These are phyloP conservation scores for Metarhizium brunneum DNA, from an alignment of 2,329 filamentous ascomycete species.

Conservation along the genomic window DNA sequence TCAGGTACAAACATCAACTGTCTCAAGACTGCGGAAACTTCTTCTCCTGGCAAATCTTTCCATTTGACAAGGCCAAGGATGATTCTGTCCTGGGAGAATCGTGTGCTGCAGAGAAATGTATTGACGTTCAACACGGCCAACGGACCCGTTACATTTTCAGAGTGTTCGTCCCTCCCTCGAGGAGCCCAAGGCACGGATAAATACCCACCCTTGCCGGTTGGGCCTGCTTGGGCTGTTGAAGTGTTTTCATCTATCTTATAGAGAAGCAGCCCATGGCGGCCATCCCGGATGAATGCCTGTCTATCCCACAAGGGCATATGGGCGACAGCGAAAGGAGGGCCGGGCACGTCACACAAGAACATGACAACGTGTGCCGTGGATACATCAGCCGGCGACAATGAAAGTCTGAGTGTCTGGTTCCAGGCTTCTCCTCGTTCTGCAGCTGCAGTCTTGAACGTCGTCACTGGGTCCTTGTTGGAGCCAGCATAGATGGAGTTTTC, in stretches of 20 bases:
- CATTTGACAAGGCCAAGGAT: slow-evolving; percentile 79
- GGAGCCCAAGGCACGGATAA: slow-evolving; percentile 73
- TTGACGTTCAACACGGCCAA: slow-evolving; percentile 71
- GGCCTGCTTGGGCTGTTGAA: slow-evolving; percentile 52
- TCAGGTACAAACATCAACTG: slow-evolving; percentile 90
- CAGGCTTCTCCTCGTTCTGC: slow-evolving; percentile 72
- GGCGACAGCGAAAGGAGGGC: slow-evolving; percentile 80
- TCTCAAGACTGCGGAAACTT: slow-evolving; percentile 65
- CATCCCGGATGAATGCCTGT: slow-evolving; percentile 82
- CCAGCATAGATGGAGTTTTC: slow-evolving; percentile 82
- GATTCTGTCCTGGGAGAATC: slow-evolving; percentile 85
- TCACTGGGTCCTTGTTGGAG: slow-evolving; percentile 69
- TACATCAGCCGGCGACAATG: slow-evolving; percentile 71
- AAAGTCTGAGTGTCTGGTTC: slow-evolving; percentile 80
- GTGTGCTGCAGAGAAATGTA: slow-evolving; percentile 88
- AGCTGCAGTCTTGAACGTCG: slow-evolving; percentile 81
- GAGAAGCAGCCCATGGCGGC: slow-evolving; percentile 67
- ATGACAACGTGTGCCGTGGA: slow-evolving; percentile 77
- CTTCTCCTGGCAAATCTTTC: slow-evolving; percentile 64
- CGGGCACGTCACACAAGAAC: slow-evolving; percentile 78
- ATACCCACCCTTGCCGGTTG: slow-evolving; percentile 73
- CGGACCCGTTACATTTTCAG: slow-evolving; percentile 68
- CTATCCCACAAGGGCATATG: slow-evolving; percentile 93
- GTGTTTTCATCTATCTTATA: slow-evolving; percentile 92
- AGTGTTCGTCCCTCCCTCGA: slow-evolving; percentile 54